A percentile compares a stretch with the other conserved stretches of the same genome.
Evolutionary conservation across 2,329 filamentous ascomycete species (phyloP).

Genomic region (Pseudofabraea citricarpa): DNA sequence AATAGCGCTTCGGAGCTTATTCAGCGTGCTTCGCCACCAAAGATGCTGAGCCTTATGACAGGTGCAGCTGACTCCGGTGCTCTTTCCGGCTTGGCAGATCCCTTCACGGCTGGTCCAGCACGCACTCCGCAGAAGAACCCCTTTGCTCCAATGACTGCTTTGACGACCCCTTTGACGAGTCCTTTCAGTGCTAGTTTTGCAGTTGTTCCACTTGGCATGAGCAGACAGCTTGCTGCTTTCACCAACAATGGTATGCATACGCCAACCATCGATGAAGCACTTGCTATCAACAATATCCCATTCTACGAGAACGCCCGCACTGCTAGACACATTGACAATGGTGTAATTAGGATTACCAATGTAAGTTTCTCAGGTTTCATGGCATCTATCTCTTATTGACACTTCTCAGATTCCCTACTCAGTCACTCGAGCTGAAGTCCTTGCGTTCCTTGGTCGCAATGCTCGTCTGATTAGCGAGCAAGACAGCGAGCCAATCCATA

Average conservation of each 20-base stretch:
- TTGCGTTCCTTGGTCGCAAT: slow-evolving; percentile 55
- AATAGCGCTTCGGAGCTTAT: not conserved
- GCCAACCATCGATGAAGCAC: slow-evolving; percentile 22
- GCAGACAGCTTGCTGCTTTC: slow-evolving; percentile 11
- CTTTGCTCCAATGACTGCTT: not conserved
- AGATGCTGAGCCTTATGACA: slow-evolving; percentile 11
- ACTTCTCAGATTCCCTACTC: slow-evolving; percentile 49
- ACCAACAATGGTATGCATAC: slow-evolving; percentile 15
- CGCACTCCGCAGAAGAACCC: not conserved
- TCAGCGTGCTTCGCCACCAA: slow-evolving; percentile 7
- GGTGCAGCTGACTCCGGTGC: slow-evolving; percentile 2
- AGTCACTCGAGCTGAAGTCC: slow-evolving; percentile 47
- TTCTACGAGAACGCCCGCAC: slow-evolving; percentile 30
- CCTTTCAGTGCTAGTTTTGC: not conserved
- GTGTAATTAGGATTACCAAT: slow-evolving; percentile 32
- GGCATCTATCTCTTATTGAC: slow-evolving; percentile 5
- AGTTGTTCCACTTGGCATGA: slow-evolving; percentile 7
- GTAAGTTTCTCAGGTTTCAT: slow-evolving; percentile 22
- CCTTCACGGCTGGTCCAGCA: slow-evolving; percentile 6
- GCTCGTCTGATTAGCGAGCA: slow-evolving; percentile 48
- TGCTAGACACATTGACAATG: slow-evolving; percentile 20
- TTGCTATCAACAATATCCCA: slow-evolving; percentile 25
- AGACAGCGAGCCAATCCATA: slow-evolving; percentile 51
- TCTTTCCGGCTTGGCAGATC: slow-evolving; percentile 10
- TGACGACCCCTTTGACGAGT: slow-evolving; percentile 5